Evolutionary conservation across 495 filamentous ascomycete genomes (phyloP), one percentile per base, ranked within the genome.

Genomic region (Lepidopterella palustris): DNA sequence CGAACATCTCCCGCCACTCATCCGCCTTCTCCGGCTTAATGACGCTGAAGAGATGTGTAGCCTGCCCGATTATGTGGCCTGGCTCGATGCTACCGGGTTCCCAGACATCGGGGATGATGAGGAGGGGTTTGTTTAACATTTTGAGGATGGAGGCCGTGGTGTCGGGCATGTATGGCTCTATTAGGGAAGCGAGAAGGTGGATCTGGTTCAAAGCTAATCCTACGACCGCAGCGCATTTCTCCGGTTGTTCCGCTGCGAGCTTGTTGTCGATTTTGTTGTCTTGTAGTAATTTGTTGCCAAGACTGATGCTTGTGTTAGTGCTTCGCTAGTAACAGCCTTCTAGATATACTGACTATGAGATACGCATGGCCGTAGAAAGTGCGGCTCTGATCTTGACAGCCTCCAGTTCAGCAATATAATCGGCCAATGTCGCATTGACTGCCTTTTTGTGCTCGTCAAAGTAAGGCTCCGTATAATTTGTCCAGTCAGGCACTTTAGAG

Each of bases 251-350:
- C 29, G 82, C 81, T 50, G 90, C 84, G 57, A 80, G 83, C 35
- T 80, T 80, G 74, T 96, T 96, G 73, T 96, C 91, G 13, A 96
- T 79, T 31, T 85, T 82, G 70, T 91, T 85, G 66, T 83, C 79
- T 72, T 93, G 90, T 39, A 97, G 82, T 35, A 97, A 79, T 58
- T 81, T 79, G 74, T 97, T 97, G 58, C 91, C 90, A 15, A 82
- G 74, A 24, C 78, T 76, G 53, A n/a, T n/a, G n/a, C n/a, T n/a
- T n/a, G n/a, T n/a, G n/a, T n/a, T n/a, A n/a, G n/a, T n/a, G n/a
- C n/a, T n/a, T n/a, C n/a, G n/a, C n/a, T n/a, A n/a, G n/a, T n/a
- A n/a, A n/a, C n/a, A n/a, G n/a, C n/a, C n/a, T n/a, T n/a, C n/a
- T n/a, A n/a, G n/a, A n/a, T n/a, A n/a, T n/a, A n/a, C n/a, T n/a